Percentiles rank a stretch among this genome's conserved stretches.
Conservation (phyloP, 2,329 filamentous ascomycete species). For the Sporothrix brunneoviolacea region DNA sequence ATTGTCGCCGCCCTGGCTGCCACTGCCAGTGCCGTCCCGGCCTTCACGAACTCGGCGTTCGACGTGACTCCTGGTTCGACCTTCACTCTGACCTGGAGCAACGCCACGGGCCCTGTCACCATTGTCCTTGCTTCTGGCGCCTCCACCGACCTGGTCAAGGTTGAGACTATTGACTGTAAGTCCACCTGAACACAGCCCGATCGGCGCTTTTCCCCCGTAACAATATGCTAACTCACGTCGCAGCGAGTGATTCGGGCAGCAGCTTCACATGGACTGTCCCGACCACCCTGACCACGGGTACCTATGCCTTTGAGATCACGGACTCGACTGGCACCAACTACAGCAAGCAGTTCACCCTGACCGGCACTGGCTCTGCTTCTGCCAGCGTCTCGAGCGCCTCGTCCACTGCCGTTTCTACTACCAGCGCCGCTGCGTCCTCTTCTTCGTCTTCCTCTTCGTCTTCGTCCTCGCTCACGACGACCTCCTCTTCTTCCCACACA, state of each 20-base stretch:
- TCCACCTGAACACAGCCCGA: too few species aligned
- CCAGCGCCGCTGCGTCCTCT: not conserved
- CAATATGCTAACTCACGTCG: not conserved
- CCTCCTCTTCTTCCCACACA: constrained; percentile 1
- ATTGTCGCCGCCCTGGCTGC: constrained; percentile 31
- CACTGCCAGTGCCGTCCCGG: constrained; percentile 23
- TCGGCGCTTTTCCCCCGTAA: constrained; percentile 20
- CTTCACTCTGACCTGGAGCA: constrained; percentile 39
- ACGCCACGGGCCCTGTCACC: constrained; percentile 35
- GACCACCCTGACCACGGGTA: constrained; percentile 30
- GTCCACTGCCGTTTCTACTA: constrained; percentile 1
- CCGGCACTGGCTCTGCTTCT: constrained; percentile 17
- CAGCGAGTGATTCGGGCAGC: constrained; percentile 29
- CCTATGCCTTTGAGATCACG: constrained; percentile 40
- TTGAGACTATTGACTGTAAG: constrained; percentile 32
- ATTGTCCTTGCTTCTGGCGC: constrained; percentile 35
- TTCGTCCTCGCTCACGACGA: not conserved
- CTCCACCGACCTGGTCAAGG: constrained; percentile 28
- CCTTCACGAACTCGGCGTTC: constrained; percentile 27
- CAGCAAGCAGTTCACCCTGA: constrained; percentile 33
- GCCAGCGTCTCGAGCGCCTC: constrained; percentile 17
- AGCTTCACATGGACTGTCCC: constrained; percentile 35
- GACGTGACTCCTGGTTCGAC: constrained; percentile 30
- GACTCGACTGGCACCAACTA: constrained; percentile 38
- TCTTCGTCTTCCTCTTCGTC: not conserved